Conservation (phyloP, 1,284 basidiomycete genomes). For the Melampsora americana region DNA sequence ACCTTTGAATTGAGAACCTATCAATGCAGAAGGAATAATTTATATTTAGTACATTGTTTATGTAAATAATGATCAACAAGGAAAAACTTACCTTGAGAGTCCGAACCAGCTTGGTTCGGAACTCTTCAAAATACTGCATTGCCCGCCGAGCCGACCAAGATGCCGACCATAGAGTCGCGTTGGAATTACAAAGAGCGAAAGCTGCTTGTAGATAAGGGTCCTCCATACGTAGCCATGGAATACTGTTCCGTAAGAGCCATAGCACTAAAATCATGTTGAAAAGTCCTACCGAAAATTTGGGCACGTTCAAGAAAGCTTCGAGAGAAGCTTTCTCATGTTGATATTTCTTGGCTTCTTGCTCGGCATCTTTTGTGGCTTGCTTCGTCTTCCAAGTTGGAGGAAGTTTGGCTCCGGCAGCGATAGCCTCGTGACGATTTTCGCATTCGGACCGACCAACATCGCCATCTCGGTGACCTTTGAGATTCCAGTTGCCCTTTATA, state of each 20-base stretch:
- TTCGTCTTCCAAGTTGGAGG: neutral
- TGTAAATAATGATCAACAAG: too few relatives aligned
- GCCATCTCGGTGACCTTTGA: conserved; percentile 8
- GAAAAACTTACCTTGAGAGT: too few relatives aligned
- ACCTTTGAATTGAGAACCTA: neutral
- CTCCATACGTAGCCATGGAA: conserved; percentile 14
- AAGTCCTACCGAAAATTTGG: neutral
- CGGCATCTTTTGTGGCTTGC: neutral
- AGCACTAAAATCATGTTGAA: conserved; percentile 8
- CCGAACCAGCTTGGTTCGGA: too few relatives aligned
- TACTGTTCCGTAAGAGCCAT: conserved; percentile 1
- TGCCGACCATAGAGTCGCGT: neutral
- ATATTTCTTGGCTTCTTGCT: too few relatives aligned
- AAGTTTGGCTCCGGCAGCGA: neutral
- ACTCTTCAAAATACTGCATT: too few relatives aligned
- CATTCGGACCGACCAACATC: neutral
- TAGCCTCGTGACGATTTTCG: neutral
- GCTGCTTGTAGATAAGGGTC: conserved; percentile 10
- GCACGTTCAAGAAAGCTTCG: too few relatives aligned
- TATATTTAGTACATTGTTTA: too few relatives aligned
- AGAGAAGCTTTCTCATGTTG: too few relatives aligned
- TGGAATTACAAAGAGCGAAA: neutral
- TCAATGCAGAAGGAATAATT: too few relatives aligned
- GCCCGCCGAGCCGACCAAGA: too few relatives aligned
- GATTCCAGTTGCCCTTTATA: neutral